Percentiles rank a stretch among this genome's conserved stretches.
phyloP scores from a whole-genome alignment of 2,329 filamentous ascomycete genomes.

The Colletotrichum zoysiae region DNA sequence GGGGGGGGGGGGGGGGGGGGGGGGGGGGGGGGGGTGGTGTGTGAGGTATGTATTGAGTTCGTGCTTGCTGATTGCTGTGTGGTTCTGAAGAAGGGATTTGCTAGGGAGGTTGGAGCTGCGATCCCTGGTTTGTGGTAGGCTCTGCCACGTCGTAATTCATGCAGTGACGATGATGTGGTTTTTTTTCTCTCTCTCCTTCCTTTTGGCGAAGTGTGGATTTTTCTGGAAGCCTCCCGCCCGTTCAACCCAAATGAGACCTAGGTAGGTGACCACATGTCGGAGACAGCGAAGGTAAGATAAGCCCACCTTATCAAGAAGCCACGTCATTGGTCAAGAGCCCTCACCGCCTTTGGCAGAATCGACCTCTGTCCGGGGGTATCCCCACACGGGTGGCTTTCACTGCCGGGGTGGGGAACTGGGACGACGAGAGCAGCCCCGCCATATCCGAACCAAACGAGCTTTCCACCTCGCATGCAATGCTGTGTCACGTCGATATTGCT shows the following conservation, averaged over 20 bases:
- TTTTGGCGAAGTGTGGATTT: conserved; percentile 24
- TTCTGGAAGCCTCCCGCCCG: conserved; percentile 26
- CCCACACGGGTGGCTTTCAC: conserved; percentile 17
- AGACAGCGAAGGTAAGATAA: conserved; percentile 24
- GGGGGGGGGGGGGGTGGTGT: no score
- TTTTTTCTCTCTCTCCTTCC: background rate
- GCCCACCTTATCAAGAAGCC: conserved; percentile 4
- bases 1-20: no score
- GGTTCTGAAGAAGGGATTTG: background rate
- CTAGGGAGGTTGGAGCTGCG: background rate
- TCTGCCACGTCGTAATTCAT: conserved; percentile 30
- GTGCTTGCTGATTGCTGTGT: background rate
- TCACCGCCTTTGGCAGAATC: conserved; percentile 34
- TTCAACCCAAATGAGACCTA: background rate
- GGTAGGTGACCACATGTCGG: conserved; percentile 9
- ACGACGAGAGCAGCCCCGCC: conserved; percentile 8
- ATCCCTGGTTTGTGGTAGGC: background rate
- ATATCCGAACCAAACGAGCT: conserved; percentile 14
- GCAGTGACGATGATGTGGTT: conserved; percentile 9
- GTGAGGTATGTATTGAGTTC: conserved; percentile 2
- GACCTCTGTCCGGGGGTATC: background rate
- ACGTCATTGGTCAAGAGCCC: conserved; percentile 11
- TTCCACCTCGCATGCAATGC: background rate
- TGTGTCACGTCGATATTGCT: background rate
- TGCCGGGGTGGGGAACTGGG: background rate